Evolutionary conservation across 106 monocot genomes (phyloP).

Genomic region (Amphibolis antarctica): DNA sequence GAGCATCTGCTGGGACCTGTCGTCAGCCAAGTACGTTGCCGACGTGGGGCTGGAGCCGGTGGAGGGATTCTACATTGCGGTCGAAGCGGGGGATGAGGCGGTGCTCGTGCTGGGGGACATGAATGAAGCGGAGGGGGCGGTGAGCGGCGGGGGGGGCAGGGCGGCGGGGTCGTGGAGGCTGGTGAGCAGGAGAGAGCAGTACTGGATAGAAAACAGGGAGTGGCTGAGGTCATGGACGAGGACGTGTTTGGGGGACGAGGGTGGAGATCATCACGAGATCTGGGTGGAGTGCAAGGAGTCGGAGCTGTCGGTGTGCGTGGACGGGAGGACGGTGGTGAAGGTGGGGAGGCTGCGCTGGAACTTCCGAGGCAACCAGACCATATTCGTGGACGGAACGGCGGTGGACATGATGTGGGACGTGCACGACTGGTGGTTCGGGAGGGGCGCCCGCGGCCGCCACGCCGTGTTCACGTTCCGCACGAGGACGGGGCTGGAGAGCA

Average conservation of each 20-base stretch:
- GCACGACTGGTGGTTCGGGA: conserved; percentile 42
- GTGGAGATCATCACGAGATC: conserved; percentile 52
- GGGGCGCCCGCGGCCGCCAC: not conserved
- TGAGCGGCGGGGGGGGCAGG: not conserved
- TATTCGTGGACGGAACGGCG: conserved; percentile 54
- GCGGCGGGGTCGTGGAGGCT: conserved; percentile 16
- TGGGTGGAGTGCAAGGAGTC: conserved; percentile 23
- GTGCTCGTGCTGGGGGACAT: conserved; percentile 35
- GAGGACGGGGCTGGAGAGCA: conserved; percentile 42
- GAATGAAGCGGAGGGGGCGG: conserved; percentile 5
- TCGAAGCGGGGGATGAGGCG: conserved; percentile 22
- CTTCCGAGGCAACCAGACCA: conserved; percentile 62
- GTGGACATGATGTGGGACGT: conserved; percentile 89
- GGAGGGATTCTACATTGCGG: conserved; percentile 33
- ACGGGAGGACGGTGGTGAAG: conserved; percentile 54
- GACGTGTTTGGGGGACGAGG: conserved; percentile 24
- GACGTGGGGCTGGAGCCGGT: conserved; percentile 38
- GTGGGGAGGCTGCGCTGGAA: conserved; percentile 53
- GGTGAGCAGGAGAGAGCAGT: conserved; percentile 31
- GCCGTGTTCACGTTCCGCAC: conserved; percentile 52
- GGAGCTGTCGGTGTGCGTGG: conserved; percentile 55
- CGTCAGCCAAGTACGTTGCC: conserved; percentile 36
- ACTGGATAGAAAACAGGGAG: not conserved
- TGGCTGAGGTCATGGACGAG: conserved; percentile 12
- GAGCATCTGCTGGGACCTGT: conserved; percentile 40